Evolutionary conservation across 257 asterid species (phyloP), one percentile per base, ranked within the genome.

Genomic region (Linaria vulgaris): DNA sequence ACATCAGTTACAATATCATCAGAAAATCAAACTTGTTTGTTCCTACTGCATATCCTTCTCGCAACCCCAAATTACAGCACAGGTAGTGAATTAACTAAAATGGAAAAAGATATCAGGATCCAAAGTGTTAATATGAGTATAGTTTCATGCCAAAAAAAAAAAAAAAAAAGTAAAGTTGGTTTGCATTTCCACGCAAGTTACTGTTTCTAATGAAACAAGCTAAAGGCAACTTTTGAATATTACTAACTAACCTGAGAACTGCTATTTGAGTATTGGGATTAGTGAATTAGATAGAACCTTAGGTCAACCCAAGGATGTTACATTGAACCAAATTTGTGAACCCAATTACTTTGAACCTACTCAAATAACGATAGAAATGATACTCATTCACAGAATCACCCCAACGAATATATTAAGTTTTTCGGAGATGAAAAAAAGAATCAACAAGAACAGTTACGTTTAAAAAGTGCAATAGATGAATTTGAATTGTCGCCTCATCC

Each of bases 231-330:
- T 15, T 27, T 21, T 19, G 37, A 19, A 59, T 16, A 59, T 39
- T 24, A 51, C 14, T 44, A 51, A 39, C 52, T 59, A 23, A 58
- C 25, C 48, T 23, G 25, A 5, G 37, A 27, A 47, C 54, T 25
- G 50, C 23, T 7, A 23, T 12, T 50, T 12, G 49, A 24, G 56
- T 12, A 45, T 23, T 57, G 53, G 61, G 31, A 39, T 19, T 15
- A 10, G 50, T 9, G 50, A 12, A 61, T 53, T 39, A 20, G 60
- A 23, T 20, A 71, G 57, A 30, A 50, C 50, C 41, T 38, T 11
- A 39, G 22, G 13, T 27, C 46, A 45, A 61, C 12, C 39, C 61
- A 73, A 68, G 64, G 73, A 25, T 57, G 34, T 50, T 13, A 1
- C 21, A 54, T 45, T 12, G 41, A 34, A 25, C 12, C 44, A 11